Evolutionary conservation across 768 basidiomycete species (phyloP), one percentile per base, ranked within the genome.

Genomic region (Mycena belliarum): DNA sequence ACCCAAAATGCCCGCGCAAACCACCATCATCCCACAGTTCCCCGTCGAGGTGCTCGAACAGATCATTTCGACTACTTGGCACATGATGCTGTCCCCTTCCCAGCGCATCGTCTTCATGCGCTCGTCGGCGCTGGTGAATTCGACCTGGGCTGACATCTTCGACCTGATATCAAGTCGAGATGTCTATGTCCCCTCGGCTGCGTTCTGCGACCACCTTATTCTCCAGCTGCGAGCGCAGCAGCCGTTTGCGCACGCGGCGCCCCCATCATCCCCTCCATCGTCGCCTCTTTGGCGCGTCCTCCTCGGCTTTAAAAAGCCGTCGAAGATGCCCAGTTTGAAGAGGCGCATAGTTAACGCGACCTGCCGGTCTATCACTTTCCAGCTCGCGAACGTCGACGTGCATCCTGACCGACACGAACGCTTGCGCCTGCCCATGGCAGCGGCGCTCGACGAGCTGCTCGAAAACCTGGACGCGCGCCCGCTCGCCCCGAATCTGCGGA

Each of bases 131-230:
- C 32, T 32, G 8, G 32, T 32, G 8, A 32, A 32, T 32, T 32
- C 32, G 32, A 32, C 32, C 8, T 32, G 32, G 32, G 32, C 32
- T 6, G 32, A 32, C 32, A 32, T 14, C 6, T 32, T 32, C 32
- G 32, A 32, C 32, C 32, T 32, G 8, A 14, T 32, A 32, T 32
- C 32, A 32, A 7, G 8, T 6, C 32, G 32, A 6, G 32, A 32
- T 14, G 32, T 66, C 20, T 55, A 57, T 41, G 61, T 68, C 32
- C 54, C 59, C 18, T 63, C 57, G 18, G 12, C 52, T 3, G 53
- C 67, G 18, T 68, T 57, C 26, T 49, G 53, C 35, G 61, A 65
- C 25, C 46, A 53, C 40, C 23, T 16, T 5, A 41, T 41, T 6
- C 15, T 1, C 12, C 33, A 6, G 10, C 26, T 29, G 16, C 18